These are phyloP conservation scores for Tephrocybe sp. DNA, from an alignment of 768 basidiomycete species.

Conservation along the genomic window DNA sequence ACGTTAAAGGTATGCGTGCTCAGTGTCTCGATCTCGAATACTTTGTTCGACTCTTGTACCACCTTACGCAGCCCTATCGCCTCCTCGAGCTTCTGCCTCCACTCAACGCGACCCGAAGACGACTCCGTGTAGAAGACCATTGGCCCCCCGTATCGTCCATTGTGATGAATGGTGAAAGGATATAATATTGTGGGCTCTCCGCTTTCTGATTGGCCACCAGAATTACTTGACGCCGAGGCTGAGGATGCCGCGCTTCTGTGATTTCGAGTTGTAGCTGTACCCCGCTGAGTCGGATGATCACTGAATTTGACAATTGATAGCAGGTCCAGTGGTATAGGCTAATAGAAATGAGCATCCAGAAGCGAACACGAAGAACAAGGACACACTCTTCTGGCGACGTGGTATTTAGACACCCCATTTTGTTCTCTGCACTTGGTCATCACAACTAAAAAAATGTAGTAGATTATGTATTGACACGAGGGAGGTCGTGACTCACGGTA, in stretches of 20 bases:
- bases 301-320: slow-evolving; percentile 80
- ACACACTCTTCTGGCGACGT: slow-evolving; percentile 74
- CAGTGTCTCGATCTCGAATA: slow-evolving; percentile 91
- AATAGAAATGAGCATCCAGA: background rate
- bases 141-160: slow-evolving; percentile 81
- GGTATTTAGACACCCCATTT: slow-evolving; percentile 73
- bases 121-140: slow-evolving; percentile 86
- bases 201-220: slow-evolving; percentile 38
- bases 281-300: slow-evolving; percentile 71
- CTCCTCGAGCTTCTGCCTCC: slow-evolving; percentile 91
- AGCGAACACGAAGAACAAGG: background rate
- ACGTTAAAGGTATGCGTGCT: slow-evolving; percentile 87
- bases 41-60: slow-evolving; percentile 90
- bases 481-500: slow-evolving; percentile 61
- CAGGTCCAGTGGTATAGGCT: slow-evolving; percentile 94
- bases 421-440: slow-evolving; percentile 80
- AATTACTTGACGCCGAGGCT: slow-evolving; percentile 19
- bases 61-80: slow-evolving; percentile 82
- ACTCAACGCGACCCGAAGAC: slow-evolving; percentile 68
- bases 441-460: slow-evolving; percentile 70
- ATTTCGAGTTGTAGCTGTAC: slow-evolving; percentile 55
- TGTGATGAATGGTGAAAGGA: slow-evolving; percentile 87
- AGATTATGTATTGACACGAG: background rate
- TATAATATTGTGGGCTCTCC: slow-evolving; percentile 72
- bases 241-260: slow-evolving; percentile 45